phyloP scores from a whole-genome alignment of 2,329 filamentous ascomycete species.

The Aspergillus tubingensis region DNA sequence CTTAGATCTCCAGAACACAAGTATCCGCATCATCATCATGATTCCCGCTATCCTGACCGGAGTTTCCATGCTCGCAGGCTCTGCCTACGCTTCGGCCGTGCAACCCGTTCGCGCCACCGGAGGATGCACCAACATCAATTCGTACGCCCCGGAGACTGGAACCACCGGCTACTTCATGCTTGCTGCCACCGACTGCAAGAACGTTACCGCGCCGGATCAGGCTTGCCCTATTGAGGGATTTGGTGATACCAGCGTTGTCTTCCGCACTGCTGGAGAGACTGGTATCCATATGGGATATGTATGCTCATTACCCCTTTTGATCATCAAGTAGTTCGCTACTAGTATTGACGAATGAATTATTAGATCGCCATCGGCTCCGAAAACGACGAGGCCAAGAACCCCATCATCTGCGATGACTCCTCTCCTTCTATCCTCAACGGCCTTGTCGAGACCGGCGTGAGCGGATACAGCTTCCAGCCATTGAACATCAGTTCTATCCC shows the following conservation, averaged over 20 bases:
- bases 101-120: not conserved
- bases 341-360: not conserved
- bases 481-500: not conserved
- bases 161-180: not conserved
- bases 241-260: not conserved
- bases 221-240: slow-evolving; percentile 5
- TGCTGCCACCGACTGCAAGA: not conserved
- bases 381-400: not conserved
- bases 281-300: slow-evolving; percentile 1
- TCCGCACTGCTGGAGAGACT: not conserved
- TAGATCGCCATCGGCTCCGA: slow-evolving; percentile 3
- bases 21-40: not conserved
- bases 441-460: not conserved
- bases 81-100: slow-evolving; percentile 5
- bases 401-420: not conserved
- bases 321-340: not conserved
- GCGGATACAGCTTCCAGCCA: not conserved
- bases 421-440: not conserved
- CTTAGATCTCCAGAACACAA: no score
- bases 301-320: not conserved
- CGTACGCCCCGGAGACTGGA: slow-evolving; percentile 3
- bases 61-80: not conserved
- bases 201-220: not conserved
- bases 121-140: slow-evolving; percentile 3
- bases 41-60: slow-evolving; percentile 1